Base-by-base conservation (phyloP, 2,329 filamentous ascomycete genomes). In the Ciborinia camelliae region DNA sequence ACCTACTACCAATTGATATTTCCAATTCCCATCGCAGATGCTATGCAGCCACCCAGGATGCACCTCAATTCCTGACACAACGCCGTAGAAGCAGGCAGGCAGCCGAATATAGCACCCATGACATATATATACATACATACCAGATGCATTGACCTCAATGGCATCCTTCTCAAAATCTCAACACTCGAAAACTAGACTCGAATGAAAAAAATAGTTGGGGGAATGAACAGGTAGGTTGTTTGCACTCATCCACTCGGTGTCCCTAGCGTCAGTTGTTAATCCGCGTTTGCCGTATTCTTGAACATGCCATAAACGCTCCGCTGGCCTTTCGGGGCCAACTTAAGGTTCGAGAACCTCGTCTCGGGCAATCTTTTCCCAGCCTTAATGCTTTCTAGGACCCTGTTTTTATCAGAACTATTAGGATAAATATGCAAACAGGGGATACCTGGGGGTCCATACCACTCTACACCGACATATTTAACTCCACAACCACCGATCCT, bases 371-470 rank as follows among this genome's bases (percentile, higher is more conserved):
- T 82, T 74, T 85, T 91, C 3, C 88, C 89, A 1, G 84, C 86
- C 70, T 89, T 90, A 70, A 97, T 82, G 75, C 91, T 93, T 74
- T 96, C 90, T n/a, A 96, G 77, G 7, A 91, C 86, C 91, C 90
- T 91, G 68, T 48, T 55, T 64, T 32, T 15, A 26, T 67, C 26
- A 64, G 65, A 65, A 61, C 20, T 14, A 45, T 39, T 41, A 45
- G 48, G 55, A 62, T 61, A 1, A 26, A 66, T 43, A 51, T 35
- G 23, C 54, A 14, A 53, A 63, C 62, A 64, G 62, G 62, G 62
- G 35, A 53, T 30, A 64, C 45, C 51, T 39, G 26, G 43, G 37
- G 43, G 7, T 20, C 67, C 81, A 72, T 74, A 90, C 91, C 92
- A 97, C 71, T 96, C 89, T 32, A 88, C 90, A 60, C 83, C 86